These are phyloP conservation scores for Lichtheimia ornata DNA, from an alignment of 371 early-diverging fungal species.

Conservation along the genomic window DNA sequence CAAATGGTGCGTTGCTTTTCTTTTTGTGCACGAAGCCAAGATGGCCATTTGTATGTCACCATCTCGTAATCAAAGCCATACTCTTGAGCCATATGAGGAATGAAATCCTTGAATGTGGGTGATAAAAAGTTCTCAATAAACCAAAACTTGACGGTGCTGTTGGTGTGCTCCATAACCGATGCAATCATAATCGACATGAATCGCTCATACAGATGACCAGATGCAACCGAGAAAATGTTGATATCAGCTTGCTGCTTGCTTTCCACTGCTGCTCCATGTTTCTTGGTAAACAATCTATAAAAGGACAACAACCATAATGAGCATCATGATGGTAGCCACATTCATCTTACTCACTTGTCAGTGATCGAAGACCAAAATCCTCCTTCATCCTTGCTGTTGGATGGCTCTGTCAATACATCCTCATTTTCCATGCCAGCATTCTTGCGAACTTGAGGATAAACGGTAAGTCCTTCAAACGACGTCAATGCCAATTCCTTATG, in stretches of 20 bases:
- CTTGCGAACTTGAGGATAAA: constrained; percentile 78
- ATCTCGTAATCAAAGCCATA: constrained; percentile 90
- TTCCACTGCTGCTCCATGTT: constrained; percentile 10
- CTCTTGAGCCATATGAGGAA: constrained; percentile 84
- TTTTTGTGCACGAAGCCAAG: constrained; percentile 88
- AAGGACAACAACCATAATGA: background rate
- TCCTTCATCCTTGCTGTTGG: constrained; percentile 12
- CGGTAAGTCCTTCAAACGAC: constrained; percentile 81
- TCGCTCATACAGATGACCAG: constrained; percentile 95
- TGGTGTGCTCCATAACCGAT: constrained; percentile 86
- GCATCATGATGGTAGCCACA: background rate
- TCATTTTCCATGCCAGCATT: constrained; percentile 80
- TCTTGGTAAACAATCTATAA: constrained; percentile 18
- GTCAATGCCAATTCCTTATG: constrained; percentile 56
- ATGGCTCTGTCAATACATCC: constrained; percentile 63
- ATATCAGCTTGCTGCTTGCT: constrained; percentile 61
- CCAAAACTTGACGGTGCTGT: constrained; percentile 94
- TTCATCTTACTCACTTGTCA: too few species aligned
- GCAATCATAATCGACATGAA: constrained; percentile 95
- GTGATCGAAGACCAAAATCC: constrained; percentile 46
- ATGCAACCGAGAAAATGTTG: constrained; percentile 96
- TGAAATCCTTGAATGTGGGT: constrained; percentile 90
- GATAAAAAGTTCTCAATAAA: constrained; percentile 96
- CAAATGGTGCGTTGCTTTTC: constrained; percentile 97
- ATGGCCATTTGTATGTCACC: constrained; percentile 97